Conservation (phyloP, 2,329 filamentous ascomycete genomes). For the Aspergillus quadrilineatus region DNA sequence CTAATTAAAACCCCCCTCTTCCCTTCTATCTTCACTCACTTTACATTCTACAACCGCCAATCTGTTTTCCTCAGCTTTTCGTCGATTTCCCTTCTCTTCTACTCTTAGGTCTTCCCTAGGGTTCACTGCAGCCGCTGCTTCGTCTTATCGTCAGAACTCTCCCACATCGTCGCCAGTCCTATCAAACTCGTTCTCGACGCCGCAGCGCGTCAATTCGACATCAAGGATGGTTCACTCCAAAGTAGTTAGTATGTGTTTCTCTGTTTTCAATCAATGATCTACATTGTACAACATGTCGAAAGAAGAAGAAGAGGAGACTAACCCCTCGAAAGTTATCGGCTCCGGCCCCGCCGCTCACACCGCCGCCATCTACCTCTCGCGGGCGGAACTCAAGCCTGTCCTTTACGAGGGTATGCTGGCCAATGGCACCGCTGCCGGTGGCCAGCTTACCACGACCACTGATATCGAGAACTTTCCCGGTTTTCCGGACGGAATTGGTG, state of each 20-base stretch:
- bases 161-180: conserved; percentile 40
- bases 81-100: conserved; percentile 60
- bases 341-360: conserved; percentile 98
- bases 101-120: conserved; percentile 68
- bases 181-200: conserved; percentile 37
- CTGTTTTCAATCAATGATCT: background rate
- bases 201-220: conserved; percentile 43
- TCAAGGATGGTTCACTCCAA: conserved; percentile 81
- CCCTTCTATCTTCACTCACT: conserved; percentile 11
- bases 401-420: conserved; percentile 98
- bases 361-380: conserved; percentile 90
- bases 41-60: conserved; percentile 61
- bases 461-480: conserved; percentile 98
- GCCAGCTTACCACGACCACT: conserved; percentile 96
- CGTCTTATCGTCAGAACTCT: conserved; percentile 63
- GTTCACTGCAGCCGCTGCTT: conserved; percentile 70
- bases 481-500: conserved; percentile 86
- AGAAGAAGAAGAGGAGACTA: conserved; percentile 1
- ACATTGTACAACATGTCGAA: background rate
- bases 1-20: conserved; percentile 21
- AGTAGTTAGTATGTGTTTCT: conserved; percentile 69
- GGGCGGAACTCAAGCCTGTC: conserved; percentile 90
- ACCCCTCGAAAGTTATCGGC: conserved; percentile 64
- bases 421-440: conserved; percentile 92
- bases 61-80: conserved; percentile 84